Percentiles rank a stretch among this genome's conserved stretches.
Evolutionary conservation across 805 yeast species (phyloP).

Genomic region (Schwanniomyces pseudopolymorphus): DNA sequence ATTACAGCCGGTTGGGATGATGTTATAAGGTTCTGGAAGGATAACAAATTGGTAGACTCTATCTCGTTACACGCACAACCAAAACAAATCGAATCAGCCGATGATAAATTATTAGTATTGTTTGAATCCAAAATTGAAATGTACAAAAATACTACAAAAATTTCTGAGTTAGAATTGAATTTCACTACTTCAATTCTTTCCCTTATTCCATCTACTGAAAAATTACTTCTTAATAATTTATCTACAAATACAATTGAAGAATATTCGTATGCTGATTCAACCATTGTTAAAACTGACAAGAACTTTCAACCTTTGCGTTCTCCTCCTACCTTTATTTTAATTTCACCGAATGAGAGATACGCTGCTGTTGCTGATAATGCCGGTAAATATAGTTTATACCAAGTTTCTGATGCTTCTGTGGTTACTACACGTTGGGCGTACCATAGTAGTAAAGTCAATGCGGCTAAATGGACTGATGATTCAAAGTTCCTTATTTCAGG

Average conservation of each 20-base stretch:
- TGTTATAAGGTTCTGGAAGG: constrained; percentile 47
- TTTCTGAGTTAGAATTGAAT: constrained; percentile 16
- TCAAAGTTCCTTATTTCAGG: constrained; percentile 74
- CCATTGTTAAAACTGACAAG: constrained; percentile 50
- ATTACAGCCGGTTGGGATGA: constrained; percentile 91
- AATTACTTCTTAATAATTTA: constrained; percentile 31
- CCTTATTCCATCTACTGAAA: constrained; percentile 15
- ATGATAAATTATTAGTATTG: constrained; percentile 26
- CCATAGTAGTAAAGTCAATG: constrained; percentile 80
- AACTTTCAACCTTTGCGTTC: constrained; percentile 50
- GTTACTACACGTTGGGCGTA: constrained; percentile 93
- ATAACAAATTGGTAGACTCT: constrained; percentile 10
- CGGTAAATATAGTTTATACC: constrained; percentile 82
- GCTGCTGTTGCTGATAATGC: constrained; percentile 84
- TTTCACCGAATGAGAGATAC: constrained; percentile 67
- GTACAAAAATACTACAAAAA: constrained; percentile 10
- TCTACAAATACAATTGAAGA: constrained; percentile 30
- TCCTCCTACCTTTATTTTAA: constrained; percentile 58
- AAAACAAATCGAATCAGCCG: constrained; percentile 29
- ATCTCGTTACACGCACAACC: constrained; percentile 31
- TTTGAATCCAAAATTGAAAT: constrained; percentile 30
- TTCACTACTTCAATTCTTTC: constrained; percentile 26
- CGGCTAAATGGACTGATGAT: constrained; percentile 77
- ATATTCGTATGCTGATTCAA: constrained; percentile 10
- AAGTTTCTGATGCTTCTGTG: constrained; percentile 50